Evolutionary conservation across 148 eudicot species (phyloP), one percentile per base, ranked within the genome.

Genomic region (Silene conica): DNA sequence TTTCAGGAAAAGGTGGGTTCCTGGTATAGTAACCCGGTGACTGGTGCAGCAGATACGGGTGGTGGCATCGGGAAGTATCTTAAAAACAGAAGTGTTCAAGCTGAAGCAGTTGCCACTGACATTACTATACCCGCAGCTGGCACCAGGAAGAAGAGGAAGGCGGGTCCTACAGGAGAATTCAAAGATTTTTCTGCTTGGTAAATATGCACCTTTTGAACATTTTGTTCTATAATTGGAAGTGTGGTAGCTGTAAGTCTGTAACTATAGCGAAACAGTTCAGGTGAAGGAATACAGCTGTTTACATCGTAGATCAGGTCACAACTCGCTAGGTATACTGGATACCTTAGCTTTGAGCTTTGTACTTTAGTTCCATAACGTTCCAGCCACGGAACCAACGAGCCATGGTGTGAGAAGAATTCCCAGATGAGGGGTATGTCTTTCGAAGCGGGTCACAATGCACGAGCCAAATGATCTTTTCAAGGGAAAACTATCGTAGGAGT

Each of bases 1-100:
- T 74, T 81, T 83, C 89, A 92, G 97, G 98, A 90, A 54, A 88
- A 89, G 83, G 80, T 95, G 70, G 98, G 98, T 41, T 95, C 98
- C 70, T 95, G 98, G 97, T 95, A 82, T 77, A 95, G 97, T 86
- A 92, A 88, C 74, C 98, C 98, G 4, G 92, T 85, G 26, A 87
- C 85, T 8, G 91, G 91, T 71, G 64, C 78, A 45, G 69, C 67
- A 23, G 94, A 84, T 15, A 75, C 71, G 86, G 88, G 87, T 59
- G 74, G 84, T 31, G 98, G 96, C 41, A 85, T 90, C 50, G 98
- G 93, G 26, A 92, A 90, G 81, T 92, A 94, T 87, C 83, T 89
- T 72, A 94, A 90, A 79, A 82, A 86, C 9, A 85, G 71, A 75
- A 82, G 59, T 73, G 77, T 72, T 19, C 76, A 80, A 79, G 80